These are phyloP conservation scores for Ambrosiella cleistominuta DNA, from an alignment of 2,329 filamentous ascomycete genomes.

Conservation along the genomic window DNA sequence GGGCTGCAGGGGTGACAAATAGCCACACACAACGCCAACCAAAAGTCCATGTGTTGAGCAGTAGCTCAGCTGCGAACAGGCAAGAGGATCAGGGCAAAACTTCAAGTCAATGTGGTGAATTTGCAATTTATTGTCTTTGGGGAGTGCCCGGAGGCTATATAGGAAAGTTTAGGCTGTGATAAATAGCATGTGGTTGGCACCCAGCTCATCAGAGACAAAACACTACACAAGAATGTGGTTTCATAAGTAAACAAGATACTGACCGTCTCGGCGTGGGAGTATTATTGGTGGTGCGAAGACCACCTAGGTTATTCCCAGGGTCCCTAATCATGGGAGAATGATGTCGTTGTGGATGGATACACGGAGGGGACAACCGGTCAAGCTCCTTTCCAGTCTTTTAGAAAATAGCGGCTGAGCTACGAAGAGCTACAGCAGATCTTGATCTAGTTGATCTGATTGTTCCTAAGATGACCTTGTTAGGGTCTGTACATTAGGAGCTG, in stretches of 20 bases:
- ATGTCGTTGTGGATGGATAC: conserved; percentile 20
- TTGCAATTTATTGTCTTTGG: neutral
- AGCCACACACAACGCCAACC: conserved; percentile 2
- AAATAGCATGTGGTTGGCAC: neutral
- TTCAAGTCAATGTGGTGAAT: neutral
- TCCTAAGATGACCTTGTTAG: neutral
- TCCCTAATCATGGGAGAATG: conserved; percentile 12
- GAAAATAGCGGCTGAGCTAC: neutral
- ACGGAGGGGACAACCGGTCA: conserved; percentile 14
- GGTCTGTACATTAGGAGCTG: too few relatives aligned
- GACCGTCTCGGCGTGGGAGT: conserved; percentile 7
- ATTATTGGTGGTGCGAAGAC: conserved; percentile 8
- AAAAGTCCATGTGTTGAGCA: neutral
- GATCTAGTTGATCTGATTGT: neutral
- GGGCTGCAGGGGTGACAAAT: conserved; percentile 9
- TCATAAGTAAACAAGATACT: conserved; percentile 1
- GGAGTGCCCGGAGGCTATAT: neutral
- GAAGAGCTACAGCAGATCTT: neutral
- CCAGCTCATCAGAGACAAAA: neutral
- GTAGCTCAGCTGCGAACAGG: neutral
- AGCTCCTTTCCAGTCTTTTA: neutral
- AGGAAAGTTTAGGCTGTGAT: neutral
- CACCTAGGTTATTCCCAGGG: conserved; percentile 5
- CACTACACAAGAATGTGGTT: neutral
- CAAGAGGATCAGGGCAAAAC: neutral